Conservation (phyloP, 305 asterid genomes). For the Solanum hybrid region DNA sequence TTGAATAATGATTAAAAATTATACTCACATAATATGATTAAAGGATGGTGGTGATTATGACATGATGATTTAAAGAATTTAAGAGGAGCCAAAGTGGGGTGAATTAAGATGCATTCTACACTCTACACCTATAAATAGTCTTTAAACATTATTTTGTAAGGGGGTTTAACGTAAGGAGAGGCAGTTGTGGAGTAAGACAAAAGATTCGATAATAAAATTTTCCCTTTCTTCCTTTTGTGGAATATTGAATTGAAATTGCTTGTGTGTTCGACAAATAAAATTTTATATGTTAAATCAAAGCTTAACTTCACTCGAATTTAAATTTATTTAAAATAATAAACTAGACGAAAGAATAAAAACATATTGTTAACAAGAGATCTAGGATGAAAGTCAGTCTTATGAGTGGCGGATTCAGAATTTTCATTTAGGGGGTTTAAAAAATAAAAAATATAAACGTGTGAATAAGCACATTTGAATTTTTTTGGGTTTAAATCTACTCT, state of each 20-base stretch:
- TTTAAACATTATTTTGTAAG: not conserved
- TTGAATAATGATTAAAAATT: not conserved
- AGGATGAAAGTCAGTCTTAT: not conserved
- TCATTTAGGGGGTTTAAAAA: too few relatives aligned
- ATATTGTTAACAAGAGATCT: not conserved
- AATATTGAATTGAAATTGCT: too few relatives aligned
- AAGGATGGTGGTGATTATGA: not conserved
- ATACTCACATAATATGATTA: not conserved
- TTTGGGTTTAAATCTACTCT: too few relatives aligned
- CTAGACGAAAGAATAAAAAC: not conserved
- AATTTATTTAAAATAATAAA: too few relatives aligned
- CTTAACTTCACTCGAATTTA: not conserved
- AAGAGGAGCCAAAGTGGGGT: not conserved
- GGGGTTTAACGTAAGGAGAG: not conserved
- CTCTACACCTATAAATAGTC: not conserved
- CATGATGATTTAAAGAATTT: not conserved
- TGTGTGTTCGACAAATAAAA: too few relatives aligned
- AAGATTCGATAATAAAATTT: too few relatives aligned
- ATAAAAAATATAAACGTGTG: too few relatives aligned
- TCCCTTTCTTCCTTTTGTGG: too few relatives aligned
- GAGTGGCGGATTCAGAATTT: too few relatives aligned
- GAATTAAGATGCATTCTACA: not conserved
- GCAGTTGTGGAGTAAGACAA: not conserved
- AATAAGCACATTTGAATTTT: too few relatives aligned
- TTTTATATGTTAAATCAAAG: not conserved